Evolutionary conservation across 164 flowering plant species (phyloP).

Genomic region (Amborella trichopoda): DNA sequence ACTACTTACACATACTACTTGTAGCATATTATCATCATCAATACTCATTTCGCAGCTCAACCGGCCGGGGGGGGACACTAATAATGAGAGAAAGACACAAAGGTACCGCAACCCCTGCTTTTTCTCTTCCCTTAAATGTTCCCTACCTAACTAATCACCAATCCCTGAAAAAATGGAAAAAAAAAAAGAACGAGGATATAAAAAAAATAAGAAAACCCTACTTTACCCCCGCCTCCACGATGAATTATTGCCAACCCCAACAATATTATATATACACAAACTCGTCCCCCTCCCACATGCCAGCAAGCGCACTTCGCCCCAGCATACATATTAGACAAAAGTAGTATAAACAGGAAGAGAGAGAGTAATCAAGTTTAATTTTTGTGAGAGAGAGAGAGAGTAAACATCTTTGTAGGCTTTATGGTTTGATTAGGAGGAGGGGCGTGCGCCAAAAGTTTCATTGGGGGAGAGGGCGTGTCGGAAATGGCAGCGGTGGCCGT

Average conservation of each 20-base stretch:
- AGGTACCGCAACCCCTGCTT: not conserved
- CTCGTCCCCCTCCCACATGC: not conserved
- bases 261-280: not conserved
- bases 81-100: not conserved
- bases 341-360: not conserved
- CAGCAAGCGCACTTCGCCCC: not conserved
- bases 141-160: not conserved
- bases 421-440: not conserved
- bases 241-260: slow-evolving; percentile 2
- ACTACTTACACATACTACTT: too few species aligned
- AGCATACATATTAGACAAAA: not conserved
- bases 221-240: not conserved
- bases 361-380: not conserved
- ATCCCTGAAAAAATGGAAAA: not conserved
- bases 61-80: not conserved
- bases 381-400: not conserved
- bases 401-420: not conserved
- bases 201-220: not conserved
- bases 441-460: slow-evolving; percentile 37
- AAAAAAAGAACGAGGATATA: not conserved
- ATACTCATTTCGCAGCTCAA: slow-evolving; percentile 7
- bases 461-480: slow-evolving; percentile 73
- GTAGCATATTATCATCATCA: slow-evolving; percentile 7
- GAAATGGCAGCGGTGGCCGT: slow-evolving; percentile 94
- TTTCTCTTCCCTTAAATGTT: not conserved